Evolutionary conservation across 768 basidiomycete genomes (phyloP), one percentile per base, ranked within the genome.

Genomic region (Lentinus tigrinus): DNA sequence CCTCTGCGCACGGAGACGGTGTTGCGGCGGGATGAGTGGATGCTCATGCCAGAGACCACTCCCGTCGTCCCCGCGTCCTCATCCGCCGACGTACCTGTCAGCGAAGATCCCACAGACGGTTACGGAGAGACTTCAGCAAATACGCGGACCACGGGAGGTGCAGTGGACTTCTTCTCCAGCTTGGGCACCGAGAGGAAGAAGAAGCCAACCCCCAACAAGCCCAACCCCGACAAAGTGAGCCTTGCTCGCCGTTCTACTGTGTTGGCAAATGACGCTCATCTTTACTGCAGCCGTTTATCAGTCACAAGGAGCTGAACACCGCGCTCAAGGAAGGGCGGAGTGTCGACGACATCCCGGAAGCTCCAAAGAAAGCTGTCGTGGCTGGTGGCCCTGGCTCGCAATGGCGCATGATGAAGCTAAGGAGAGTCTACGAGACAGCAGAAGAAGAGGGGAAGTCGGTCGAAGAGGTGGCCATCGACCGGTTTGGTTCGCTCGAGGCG

Each of bases 391-490:
- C 95, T 4, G 96, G 96, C 11, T 93, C 93, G 2, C 87, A 85
- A 68, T 99, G 97, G 96, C 87, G 97, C 16, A 98, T 98, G 97
- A 94, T 92, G 87, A 93, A 95, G 65, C 83, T 99, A 0, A 84
- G 87, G 39, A 82, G 91, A 16, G 88, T 93, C 1, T 95, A 93
- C 68, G 96, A 98, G 70, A 82, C 90, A 3, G 93, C 91, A 0
- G 87, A 93, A 57, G 95, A 98, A 67, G 93, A 95, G 71, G 82
- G 83, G 5, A 73, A 78, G 4, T 68, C 85, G 0, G 69, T 93
- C 11, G 88, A 92, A 63, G 83, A 94, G 57, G 82, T 98, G 28
- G 96, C 89, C 0, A 63, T 91, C 13, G 96, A 98, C 58, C 84
- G 95, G 5, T 98, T 97, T 66, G 93, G 91, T 4, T 85, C 84